Evolutionary conservation across 2,329 filamentous ascomycete species (phyloP).

Genomic region (Ophiostoma ips): DNA sequence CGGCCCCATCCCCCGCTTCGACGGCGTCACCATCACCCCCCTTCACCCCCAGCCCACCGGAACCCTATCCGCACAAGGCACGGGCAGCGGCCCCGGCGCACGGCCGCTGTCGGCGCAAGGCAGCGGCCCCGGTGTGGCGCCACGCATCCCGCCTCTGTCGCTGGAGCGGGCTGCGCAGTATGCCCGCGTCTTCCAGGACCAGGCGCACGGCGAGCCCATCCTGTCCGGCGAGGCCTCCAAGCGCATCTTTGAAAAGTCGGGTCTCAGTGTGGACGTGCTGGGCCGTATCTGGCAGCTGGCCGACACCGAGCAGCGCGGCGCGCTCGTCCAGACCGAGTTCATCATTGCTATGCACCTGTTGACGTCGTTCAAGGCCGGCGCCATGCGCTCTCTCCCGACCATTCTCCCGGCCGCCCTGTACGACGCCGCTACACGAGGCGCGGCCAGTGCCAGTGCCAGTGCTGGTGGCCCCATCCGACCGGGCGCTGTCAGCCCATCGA

Average conservation of each 20-base stretch:
- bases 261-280: constrained; percentile 75
- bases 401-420: constrained; percentile 75
- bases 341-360: constrained; percentile 97
- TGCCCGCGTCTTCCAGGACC: constrained; percentile 78
- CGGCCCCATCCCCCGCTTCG: constrained; percentile 84
- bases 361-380: constrained; percentile 76
- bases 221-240: constrained; percentile 79
- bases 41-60: constrained; percentile 18
- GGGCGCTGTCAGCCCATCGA: constrained; percentile 15
- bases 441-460: neutral
- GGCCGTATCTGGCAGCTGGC: constrained; percentile 94
- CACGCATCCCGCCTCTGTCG: constrained; percentile 71
- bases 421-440: constrained; percentile 70
- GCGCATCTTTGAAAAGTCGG: constrained; percentile 87
- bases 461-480: neutral
- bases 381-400: constrained; percentile 64
- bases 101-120: constrained; percentile 10
- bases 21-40: constrained; percentile 41
- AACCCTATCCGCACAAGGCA: constrained; percentile 39
- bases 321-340: constrained; percentile 78
- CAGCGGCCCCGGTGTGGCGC: constrained; percentile 37
- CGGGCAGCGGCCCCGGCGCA: constrained; percentile 31
- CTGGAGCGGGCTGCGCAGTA: constrained; percentile 87
- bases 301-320: constrained; percentile 84
- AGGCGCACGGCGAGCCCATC: constrained; percentile 56